These are phyloP conservation scores for Entonaema liquescens DNA, from an alignment of 495 filamentous ascomycete genomes.

Conservation along the genomic window DNA sequence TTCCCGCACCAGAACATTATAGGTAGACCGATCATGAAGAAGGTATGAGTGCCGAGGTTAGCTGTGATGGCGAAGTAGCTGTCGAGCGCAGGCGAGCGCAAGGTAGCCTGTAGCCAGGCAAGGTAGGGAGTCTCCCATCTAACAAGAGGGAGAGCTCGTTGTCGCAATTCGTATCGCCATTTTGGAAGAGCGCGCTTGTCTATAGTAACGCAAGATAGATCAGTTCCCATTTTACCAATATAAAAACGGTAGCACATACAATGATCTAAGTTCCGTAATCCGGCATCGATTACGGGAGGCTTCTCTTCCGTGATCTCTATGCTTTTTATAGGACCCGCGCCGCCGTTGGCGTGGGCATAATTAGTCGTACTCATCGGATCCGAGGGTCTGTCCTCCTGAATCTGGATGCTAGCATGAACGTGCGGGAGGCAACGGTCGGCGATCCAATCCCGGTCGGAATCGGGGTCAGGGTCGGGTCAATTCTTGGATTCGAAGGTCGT, in stretches of 20 bases:
- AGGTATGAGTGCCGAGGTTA: slow-evolving; percentile 97
- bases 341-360: slow-evolving; percentile 39
- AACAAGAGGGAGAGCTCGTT: slow-evolving; percentile 82
- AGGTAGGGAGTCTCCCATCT: slow-evolving; percentile 96
- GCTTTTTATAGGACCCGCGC: slow-evolving; percentile 25
- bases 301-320: slow-evolving; percentile 35
- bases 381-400: slow-evolving; percentile 27
- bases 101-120: slow-evolving; percentile 78
- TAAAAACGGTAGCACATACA: slow-evolving; percentile 62
- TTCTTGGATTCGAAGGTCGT: slow-evolving; percentile 26
- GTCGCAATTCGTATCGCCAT: slow-evolving; percentile 90
- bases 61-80: slow-evolving; percentile 96
- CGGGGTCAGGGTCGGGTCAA: slow-evolving; percentile 1
- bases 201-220: slow-evolving; percentile 48
- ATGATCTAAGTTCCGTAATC: slow-evolving; percentile 75
- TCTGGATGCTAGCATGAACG: slow-evolving; percentile 29
- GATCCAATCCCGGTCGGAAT: slow-evolving; percentile 16
- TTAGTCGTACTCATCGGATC: slow-evolving; percentile 35
- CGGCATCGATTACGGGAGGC: slow-evolving; percentile 70
- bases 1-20: slow-evolving; percentile 97
- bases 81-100: slow-evolving; percentile 83
- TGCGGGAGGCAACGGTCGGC: slow-evolving; percentile 8
- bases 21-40: slow-evolving; percentile 94
- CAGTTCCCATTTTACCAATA: slow-evolving; percentile 2
- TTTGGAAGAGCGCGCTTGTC: slow-evolving; percentile 82